Evolutionary conservation across 148 eudicot species (phyloP).

Genomic region (Persicaria maculosa): DNA sequence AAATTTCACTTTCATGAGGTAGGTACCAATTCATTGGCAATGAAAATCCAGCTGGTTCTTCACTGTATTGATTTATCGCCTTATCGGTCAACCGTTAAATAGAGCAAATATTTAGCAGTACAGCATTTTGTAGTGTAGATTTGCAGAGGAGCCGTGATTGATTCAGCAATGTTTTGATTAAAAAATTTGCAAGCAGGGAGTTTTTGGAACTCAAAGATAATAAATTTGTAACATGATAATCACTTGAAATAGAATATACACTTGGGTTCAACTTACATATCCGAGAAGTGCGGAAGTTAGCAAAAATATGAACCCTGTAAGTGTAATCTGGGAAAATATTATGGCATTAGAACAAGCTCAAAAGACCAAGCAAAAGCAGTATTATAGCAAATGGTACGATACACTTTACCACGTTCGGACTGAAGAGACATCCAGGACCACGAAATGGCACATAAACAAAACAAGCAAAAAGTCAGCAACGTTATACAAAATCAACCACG

Average conservation of each 20-base stretch:
- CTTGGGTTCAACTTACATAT: constrained; percentile 38
- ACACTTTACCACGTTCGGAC: constrained; percentile 71
- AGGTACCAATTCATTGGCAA: too few species aligned
- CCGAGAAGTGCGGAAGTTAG: constrained; percentile 66
- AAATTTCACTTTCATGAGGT: too few species aligned
- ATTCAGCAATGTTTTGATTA: not conserved
- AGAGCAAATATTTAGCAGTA: not conserved
- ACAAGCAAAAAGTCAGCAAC: constrained; percentile 23
- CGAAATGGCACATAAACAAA: constrained; percentile 16
- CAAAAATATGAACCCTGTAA: constrained; percentile 77
- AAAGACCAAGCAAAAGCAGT: not conserved
- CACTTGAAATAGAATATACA: not conserved
- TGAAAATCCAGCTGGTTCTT: too few species aligned
- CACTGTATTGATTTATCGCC: too few species aligned
- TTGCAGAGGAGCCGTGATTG: not conserved
- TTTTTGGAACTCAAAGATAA: not conserved
- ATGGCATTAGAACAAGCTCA: constrained; percentile 4
- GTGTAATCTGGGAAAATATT: constrained; percentile 57
- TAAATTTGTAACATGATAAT: not conserved
- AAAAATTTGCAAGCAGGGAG: not conserved
- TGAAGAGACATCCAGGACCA: constrained; percentile 42
- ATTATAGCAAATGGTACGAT: not conserved
- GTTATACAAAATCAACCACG: not conserved
- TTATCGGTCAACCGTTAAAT: too few species aligned
- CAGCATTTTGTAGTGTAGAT: too few species aligned